Evolutionary conservation across 352 stramenopile genomes (phyloP).

Genomic region (Phytophthora sp.): DNA sequence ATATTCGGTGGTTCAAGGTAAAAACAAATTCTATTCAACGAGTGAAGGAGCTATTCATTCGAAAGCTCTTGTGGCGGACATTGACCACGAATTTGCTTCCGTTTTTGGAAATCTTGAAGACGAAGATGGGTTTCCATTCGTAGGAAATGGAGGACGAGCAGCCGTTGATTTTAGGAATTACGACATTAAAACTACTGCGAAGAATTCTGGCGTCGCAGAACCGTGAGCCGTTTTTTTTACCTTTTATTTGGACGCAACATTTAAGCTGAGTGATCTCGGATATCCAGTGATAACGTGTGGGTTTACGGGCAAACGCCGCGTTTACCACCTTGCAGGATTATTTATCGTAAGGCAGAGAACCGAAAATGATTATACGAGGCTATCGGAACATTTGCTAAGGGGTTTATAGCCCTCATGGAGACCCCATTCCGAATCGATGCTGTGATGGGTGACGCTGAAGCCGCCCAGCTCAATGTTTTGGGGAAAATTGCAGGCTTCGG

Average conservation of each 20-base stretch:
- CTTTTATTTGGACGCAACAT: too few relatives aligned
- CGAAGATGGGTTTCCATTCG: conserved; percentile 2
- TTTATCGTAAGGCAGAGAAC: conserved; percentile 1
- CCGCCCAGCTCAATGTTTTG: too few relatives aligned
- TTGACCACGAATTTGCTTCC: neutral
- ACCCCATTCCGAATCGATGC: too few relatives aligned
- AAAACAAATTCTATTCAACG: conserved; percentile 2
- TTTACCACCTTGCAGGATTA: conserved; percentile 7
- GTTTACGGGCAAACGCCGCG: neutral
- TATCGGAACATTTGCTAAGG: conserved; percentile 10
- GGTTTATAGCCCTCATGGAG: too few relatives aligned
- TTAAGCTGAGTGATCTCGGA: too few relatives aligned
- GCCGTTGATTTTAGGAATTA: conserved; percentile 8
- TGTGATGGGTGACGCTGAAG: too few relatives aligned
- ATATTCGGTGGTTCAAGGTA: conserved; percentile 11
- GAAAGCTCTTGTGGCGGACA: neutral
- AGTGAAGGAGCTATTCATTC: neutral
- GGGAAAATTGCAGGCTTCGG: too few relatives aligned
- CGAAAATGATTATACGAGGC: neutral
- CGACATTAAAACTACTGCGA: neutral
- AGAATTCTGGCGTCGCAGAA: neutral
- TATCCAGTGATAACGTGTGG: conserved; percentile 8
- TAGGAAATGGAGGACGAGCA: conserved; percentile 22
- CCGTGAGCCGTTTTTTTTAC: too few relatives aligned
- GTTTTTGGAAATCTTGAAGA: conserved; percentile 12